Evolutionary conservation across 2,329 filamentous ascomycete genomes (phyloP), one percentile per base, ranked within the genome.

Genomic region (Trichophyton benhamiae): DNA sequence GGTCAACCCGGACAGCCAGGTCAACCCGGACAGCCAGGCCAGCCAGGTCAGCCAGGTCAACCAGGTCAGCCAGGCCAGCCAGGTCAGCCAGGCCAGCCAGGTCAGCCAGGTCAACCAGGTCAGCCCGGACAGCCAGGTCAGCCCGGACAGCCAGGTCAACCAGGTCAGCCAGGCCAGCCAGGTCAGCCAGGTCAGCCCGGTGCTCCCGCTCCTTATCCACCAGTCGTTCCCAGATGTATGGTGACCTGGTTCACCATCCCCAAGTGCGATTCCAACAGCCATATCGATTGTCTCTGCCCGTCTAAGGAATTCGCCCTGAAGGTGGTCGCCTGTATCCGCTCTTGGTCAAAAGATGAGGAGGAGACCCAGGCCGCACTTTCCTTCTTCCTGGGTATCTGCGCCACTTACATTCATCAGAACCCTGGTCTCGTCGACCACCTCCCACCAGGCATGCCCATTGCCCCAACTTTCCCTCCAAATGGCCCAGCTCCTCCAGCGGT

Each of bases 321-420:
- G 71, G 84, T 96, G 72, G 92, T 88, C 74, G 78, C 82, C 64
- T 97, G 92, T 77, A 80, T 97, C 68, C 84, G 86, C 70, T 83
- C 91, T 62, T 87, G 91, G 81, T 87, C 86, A 65, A 80, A 81
- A 63, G 81, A 81, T 63, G 81, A 86, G 64, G 78, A 82, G 53
- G 82, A 88, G 71, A 80, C 92, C 67, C 79, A 83, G 60, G 77
- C 84, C 68, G 89, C 90, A 63, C 81, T 94, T 63, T 82, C 83
- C 69, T 96, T 89, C 83, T 87, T 96, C 80, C 87, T 91, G 75
- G 91, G 91, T 73, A 89, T 97, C 76, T 97, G 92, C 78, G 90
- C 88, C 62, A 77, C 82, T 60, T 86, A 87, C 75, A 82, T 89
- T 41, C 79, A 82, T 15, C 68, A 82, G 72, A 96, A 96, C 82